phyloP scores from a whole-genome alignment of 169 alveolate genomes.

The Cryptosporidium felis region DNA sequence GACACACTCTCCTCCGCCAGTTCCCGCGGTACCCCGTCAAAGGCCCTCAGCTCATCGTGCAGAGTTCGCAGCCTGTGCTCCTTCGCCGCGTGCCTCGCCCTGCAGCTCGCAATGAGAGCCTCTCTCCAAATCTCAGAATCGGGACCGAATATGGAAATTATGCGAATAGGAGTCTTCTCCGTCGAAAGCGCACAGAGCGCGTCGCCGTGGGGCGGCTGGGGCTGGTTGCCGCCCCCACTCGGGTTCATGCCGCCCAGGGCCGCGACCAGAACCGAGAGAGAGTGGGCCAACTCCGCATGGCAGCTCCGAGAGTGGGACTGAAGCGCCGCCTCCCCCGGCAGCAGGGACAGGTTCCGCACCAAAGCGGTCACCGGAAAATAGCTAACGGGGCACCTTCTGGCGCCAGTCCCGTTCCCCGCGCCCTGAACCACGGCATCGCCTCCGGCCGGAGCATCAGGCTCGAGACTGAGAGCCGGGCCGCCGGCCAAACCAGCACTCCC shows the following conservation, averaged over 20 bases:
- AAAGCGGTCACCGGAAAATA: too few relatives aligned
- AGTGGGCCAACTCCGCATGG: background rate
- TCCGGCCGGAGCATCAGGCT: too few relatives aligned
- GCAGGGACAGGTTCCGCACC: too few relatives aligned
- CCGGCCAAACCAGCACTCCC: too few relatives aligned
- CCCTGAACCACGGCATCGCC: too few relatives aligned
- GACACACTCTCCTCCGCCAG: constrained; percentile 30
- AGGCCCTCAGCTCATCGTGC: constrained; percentile 55
- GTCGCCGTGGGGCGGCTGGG: too few relatives aligned
- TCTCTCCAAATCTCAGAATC: constrained; percentile 71
- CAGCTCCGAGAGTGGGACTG: too few relatives aligned
- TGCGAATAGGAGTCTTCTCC: constrained; percentile 23
- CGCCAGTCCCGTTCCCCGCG: too few relatives aligned
- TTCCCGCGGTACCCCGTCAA: constrained; percentile 43
- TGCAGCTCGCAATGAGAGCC: constrained; percentile 57
- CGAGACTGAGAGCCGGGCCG: too few relatives aligned
- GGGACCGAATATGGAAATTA: constrained; percentile 52
- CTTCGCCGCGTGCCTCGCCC: constrained; percentile 57
- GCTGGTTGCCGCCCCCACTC: background rate
- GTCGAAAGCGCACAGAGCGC: too few relatives aligned
- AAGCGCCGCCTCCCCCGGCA: too few relatives aligned
- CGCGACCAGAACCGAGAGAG: background rate
- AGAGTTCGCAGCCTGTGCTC: constrained; percentile 39
- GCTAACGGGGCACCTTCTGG: too few relatives aligned
- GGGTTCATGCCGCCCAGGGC: background rate